Evolutionary conservation across 2,329 filamentous ascomycete genomes (phyloP), one percentile per base, ranked within the genome.

Genomic region (Trichophyton mentagrophytes): DNA sequence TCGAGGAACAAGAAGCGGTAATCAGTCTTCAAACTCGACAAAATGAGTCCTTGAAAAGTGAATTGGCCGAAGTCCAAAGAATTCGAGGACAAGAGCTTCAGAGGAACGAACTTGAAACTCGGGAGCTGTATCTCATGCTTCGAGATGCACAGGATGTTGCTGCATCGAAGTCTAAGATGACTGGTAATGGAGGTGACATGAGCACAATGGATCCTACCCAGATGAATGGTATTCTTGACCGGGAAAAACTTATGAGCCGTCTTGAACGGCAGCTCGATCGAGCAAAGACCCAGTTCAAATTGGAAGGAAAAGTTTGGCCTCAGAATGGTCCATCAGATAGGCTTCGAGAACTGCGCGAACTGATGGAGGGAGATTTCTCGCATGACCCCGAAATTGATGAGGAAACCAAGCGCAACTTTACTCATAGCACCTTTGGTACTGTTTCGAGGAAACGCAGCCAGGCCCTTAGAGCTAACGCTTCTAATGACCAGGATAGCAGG

Each of bases 81-180:
- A 77, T 96, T 64, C 84, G 92, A 63, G 88, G 89, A 17, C 91
- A 95, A 73, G 92, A 97, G 72, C 82, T 95, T 40, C 93, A 97
- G 74, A 84, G 93, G 59, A 95, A 96, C 69, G 93, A 99, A 75
- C 79, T 99, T 33, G 93, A 99, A 76, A 97, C 92, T 1, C 83
- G 93, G 76, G 93, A 99, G 74, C 78, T 99, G 22, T 99, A 97
- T 73, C 86, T 99, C 61, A 99, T 99, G 93, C 86, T 99, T 65
- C 85, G 92, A 63, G 93, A 99, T 74, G 92, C 93, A 42, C 92
- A 97, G 74, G 92, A 99, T 69, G 90, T 96, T 66, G 92, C 92
- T 53, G 91, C 90, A 25, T 90, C 92, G 2, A 89, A 89, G 68
- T 88, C 90, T n/a, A 80, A 83, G 70, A 84, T 82, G 66, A 72